Conservation (phyloP, 345 rosid species). For the Noccaea bulbosa region DNA sequence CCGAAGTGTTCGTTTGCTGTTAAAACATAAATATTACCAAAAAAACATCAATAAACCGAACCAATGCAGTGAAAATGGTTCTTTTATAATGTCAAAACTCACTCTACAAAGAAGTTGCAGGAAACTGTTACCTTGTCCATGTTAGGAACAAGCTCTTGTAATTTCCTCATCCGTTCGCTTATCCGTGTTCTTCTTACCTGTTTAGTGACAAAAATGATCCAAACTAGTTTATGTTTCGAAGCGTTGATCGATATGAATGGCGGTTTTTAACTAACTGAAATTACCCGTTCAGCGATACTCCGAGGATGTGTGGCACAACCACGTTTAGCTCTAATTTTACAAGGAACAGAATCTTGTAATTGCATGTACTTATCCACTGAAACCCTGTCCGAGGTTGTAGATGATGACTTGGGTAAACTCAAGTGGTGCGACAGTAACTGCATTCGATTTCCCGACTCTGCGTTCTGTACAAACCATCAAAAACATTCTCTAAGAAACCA, state of each 20-base stretch:
- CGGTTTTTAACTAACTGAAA: neutral
- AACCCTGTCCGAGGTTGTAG: constrained; percentile 54
- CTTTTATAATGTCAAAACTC: neutral
- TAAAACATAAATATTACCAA: constrained; percentile 23
- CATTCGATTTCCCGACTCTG: constrained; percentile 46
- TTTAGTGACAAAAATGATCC: neutral
- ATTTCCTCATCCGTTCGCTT: constrained; percentile 94
- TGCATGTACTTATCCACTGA: constrained; percentile 69
- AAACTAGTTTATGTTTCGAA: neutral
- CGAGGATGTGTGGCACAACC: constrained; percentile 99
- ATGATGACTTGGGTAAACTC: constrained; percentile 67
- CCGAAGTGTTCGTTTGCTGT: constrained; percentile 97
- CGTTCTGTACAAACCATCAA: constrained; percentile 45
- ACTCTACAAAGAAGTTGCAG: neutral
- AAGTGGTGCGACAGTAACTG: constrained; percentile 63
- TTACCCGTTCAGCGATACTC: constrained; percentile 97
- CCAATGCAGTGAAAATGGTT: constrained; percentile 1
- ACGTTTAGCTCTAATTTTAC: constrained; percentile 93
- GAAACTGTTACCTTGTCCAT: constrained; percentile 85
- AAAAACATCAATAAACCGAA: neutral
- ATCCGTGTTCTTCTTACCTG: constrained; percentile 96
- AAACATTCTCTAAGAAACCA: neutral
- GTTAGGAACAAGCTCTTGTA: constrained; percentile 94
- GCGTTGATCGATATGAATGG: neutral
- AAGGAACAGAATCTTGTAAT: constrained; percentile 90